These are phyloP conservation scores for Intubia oerlemansii DNA, from an alignment of 2,329 filamentous ascomycete genomes.

Conservation along the genomic window DNA sequence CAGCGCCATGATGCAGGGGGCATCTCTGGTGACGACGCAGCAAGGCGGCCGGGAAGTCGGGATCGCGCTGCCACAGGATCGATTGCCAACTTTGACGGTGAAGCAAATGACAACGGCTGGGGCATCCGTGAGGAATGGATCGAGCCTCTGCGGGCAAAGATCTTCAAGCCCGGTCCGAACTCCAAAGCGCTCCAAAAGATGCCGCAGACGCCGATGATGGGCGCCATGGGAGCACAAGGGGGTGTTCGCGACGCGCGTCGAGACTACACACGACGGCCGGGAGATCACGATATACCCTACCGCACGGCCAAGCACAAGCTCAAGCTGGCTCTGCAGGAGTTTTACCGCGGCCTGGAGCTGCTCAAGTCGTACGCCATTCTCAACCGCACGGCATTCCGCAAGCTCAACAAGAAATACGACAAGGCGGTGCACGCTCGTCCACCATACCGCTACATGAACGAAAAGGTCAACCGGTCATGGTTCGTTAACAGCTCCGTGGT, in stretches of 20 bases:
- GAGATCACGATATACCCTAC: slow-evolving; percentile 50
- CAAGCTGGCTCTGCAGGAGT: slow-evolving; percentile 79
- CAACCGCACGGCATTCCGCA: slow-evolving; percentile 84
- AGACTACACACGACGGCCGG: slow-evolving; percentile 28
- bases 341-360: slow-evolving; percentile 76
- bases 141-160: slow-evolving; percentile 29
- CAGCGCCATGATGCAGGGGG: slow-evolving; percentile 6
- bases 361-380: slow-evolving; percentile 79
- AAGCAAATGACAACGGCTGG: slow-evolving; percentile 6
- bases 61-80: too few species aligned
- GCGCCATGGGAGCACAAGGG: too few species aligned
- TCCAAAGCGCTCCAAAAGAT: slow-evolving; percentile 36
- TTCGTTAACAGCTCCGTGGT: slow-evolving; percentile 80
- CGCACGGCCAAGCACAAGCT: slow-evolving; percentile 76
- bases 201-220: slow-evolving; percentile 24
- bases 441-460: slow-evolving; percentile 62
- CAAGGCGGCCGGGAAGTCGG: not conserved
- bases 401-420: slow-evolving; percentile 98
- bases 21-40: slow-evolving; percentile 1
- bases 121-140: slow-evolving; percentile 18
- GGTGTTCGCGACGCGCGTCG: slow-evolving; percentile 12
- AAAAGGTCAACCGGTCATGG: slow-evolving; percentile 76
- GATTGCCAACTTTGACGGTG: too few species aligned
- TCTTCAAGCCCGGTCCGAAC: slow-evolving; percentile 36
- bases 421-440: slow-evolving; percentile 68